Evolutionary conservation across 2,329 filamentous ascomycete species (phyloP).

Genomic region (Albifimbria verrucaria): DNA sequence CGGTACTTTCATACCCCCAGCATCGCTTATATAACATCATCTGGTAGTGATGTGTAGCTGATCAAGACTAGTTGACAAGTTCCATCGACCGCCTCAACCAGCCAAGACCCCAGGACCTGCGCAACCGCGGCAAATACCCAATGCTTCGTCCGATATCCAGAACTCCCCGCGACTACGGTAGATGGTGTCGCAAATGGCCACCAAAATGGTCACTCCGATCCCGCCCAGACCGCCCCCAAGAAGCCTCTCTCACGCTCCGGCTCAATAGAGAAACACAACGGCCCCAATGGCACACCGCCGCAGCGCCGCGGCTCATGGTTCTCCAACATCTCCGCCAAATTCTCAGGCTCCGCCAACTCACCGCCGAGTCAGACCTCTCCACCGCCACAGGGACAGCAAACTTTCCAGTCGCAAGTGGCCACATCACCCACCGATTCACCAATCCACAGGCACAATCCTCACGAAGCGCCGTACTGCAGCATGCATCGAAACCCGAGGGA

Average conservation of each 20-base stretch:
- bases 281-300: slow-evolving; percentile 29
- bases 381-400: slow-evolving; percentile 27
- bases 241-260: slow-evolving; percentile 28
- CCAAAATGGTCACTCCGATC: slow-evolving; percentile 9
- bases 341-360: slow-evolving; percentile 54
- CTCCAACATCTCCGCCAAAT: slow-evolving; percentile 87
- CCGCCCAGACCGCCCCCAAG: slow-evolving; percentile 17
- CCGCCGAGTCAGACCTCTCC: slow-evolving; percentile 32
- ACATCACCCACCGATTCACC: slow-evolving; percentile 34
- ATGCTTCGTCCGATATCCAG: slow-evolving; percentile 19
- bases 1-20: no score
- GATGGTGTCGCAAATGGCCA: slow-evolving; percentile 19
- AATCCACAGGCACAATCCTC: slow-evolving; percentile 44
- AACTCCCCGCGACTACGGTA: slow-evolving; percentile 21
- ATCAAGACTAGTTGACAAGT: slow-evolving; percentile 22
- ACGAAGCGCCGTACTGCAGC: slow-evolving; percentile 59
- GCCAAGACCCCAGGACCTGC: slow-evolving; percentile 20
- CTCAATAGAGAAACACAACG: slow-evolving; percentile 30
- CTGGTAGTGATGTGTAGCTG: not conserved
- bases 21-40: no score
- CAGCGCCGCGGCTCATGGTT: slow-evolving; percentile 82
- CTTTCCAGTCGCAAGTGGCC: slow-evolving; percentile 14
- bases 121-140: slow-evolving; percentile 29
- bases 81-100: slow-evolving; percentile 22
- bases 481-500: slow-evolving; percentile 54